phyloP scores from a whole-genome alignment of 1,284 basidiomycete genomes.

The Anthracocystis panici-leucophaei region DNA sequence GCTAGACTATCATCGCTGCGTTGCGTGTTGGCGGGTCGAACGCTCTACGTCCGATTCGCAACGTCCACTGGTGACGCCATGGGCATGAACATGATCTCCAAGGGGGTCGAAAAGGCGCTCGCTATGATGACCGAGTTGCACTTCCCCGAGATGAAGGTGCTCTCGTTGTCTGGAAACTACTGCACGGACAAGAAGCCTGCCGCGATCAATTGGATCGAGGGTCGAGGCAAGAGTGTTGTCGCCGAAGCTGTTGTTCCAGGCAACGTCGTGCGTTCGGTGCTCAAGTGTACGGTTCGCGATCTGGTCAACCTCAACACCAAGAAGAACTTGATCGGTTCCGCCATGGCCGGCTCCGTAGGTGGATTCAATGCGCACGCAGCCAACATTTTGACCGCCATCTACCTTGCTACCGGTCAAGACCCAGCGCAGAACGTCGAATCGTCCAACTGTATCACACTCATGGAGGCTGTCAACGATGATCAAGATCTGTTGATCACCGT shows the following conservation, averaged over 20 bases:
- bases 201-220: conserved; percentile 99
- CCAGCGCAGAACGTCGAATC: conserved; percentile 99
- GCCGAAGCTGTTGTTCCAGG: conserved; percentile 95
- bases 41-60: conserved; percentile 93
- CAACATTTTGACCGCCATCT: conserved; percentile 94
- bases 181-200: conserved; percentile 99
- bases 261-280: conserved; percentile 84
- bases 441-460: conserved; percentile 96
- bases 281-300: conserved; percentile 94
- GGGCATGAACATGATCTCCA: conserved; percentile 96
- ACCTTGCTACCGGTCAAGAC: conserved; percentile 96
- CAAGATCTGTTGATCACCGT: conserved; percentile 80
- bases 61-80: conserved; percentile 97
- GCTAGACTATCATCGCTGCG: conserved; percentile 66
- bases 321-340: conserved; percentile 97
- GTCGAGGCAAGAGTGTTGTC: conserved; percentile 95
- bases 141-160: conserved; percentile 93
- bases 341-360: conserved; percentile 96
- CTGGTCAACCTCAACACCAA: conserved; percentile 93
- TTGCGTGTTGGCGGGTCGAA: conserved; percentile 71
- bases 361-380: conserved; percentile 99
- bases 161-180: conserved; percentile 96
- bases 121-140: conserved; percentile 79
- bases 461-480: conserved; percentile 93
- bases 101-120: conserved; percentile 82